Conservation (phyloP, 768 basidiomycete genomes). For the Mycena venus region DNA sequence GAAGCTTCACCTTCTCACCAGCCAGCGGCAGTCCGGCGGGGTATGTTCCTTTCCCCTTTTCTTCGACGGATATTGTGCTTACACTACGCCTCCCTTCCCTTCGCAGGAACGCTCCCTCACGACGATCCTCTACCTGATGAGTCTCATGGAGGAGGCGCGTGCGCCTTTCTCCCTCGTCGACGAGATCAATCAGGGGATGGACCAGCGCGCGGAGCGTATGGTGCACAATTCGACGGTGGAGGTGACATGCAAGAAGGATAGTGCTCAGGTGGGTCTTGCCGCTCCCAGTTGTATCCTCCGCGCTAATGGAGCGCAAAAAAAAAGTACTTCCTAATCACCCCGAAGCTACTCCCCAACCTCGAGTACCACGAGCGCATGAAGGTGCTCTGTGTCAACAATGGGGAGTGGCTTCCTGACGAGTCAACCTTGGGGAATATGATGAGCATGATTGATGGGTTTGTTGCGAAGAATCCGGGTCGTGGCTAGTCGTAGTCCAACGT, state of each 20-base stretch:
- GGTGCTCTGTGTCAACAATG: constrained; percentile 95
- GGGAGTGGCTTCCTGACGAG: constrained; percentile 90
- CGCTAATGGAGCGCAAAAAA: too few species aligned
- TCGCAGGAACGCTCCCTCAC: constrained; percentile 94
- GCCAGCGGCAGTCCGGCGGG: constrained; percentile 94
- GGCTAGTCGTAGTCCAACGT: background rate
- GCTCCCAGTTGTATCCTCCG: too few species aligned
- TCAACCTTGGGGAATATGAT: constrained; percentile 77
- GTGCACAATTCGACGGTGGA: constrained; percentile 97
- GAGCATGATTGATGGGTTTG: constrained; percentile 71
- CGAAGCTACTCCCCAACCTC: constrained; percentile 92
- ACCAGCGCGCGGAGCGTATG: constrained; percentile 91
- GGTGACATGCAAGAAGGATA: constrained; percentile 90
- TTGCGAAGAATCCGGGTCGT: too few species aligned
- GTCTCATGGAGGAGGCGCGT: constrained; percentile 91
- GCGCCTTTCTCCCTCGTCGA: constrained; percentile 98
- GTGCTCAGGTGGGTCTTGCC: too few species aligned
- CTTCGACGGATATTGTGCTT: background rate
- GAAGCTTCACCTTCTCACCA: constrained; percentile 87
- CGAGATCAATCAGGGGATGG: constrained; percentile 99
- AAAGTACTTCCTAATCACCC: constrained; percentile 99
- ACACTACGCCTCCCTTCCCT: constrained; percentile 16
- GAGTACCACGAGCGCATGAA: constrained; percentile 94
- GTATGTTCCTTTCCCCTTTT: constrained; percentile 60
- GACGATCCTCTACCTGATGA: constrained; percentile 97